Evolutionary conservation across 306 rosid genomes (phyloP).

Genomic region (Cicer pinnatifidum): DNA sequence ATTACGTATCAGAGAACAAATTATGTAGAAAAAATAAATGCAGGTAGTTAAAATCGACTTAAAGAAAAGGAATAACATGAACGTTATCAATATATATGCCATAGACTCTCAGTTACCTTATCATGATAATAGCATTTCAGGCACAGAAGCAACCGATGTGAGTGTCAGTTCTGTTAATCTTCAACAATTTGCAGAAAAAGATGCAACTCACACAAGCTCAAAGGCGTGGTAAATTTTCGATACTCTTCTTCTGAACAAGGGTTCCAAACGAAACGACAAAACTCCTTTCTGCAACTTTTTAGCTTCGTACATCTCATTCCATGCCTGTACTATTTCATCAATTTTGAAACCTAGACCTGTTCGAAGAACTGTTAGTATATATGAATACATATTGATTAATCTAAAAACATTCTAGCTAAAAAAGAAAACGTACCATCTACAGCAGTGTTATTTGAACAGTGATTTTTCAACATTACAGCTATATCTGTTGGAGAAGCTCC

Average conservation of each 20-base stretch:
- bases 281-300: constrained; percentile 69
- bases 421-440: constrained; percentile 59
- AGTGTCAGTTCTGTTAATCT: constrained; percentile 35
- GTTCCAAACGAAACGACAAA: constrained; percentile 84
- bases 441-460: constrained; percentile 69
- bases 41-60: not conserved
- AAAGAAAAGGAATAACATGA: constrained; percentile 17
- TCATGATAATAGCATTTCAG: constrained; percentile 43
- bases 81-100: not conserved
- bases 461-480: constrained; percentile 83
- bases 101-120: constrained; percentile 52
- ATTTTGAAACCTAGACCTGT: constrained; percentile 80
- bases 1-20: constrained; percentile 34
- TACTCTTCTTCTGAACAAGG: constrained; percentile 75
- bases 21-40: constrained; percentile 19
- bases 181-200: constrained; percentile 32
- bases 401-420: constrained; percentile 25
- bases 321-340: constrained; percentile 84
- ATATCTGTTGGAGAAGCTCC: constrained; percentile 86
- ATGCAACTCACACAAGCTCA: constrained; percentile 60
- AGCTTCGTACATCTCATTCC: constrained; percentile 93
- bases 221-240: constrained; percentile 71
- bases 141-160: constrained; percentile 43
- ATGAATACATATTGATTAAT: not conserved
- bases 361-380: constrained; percentile 24